phyloP scores from a whole-genome alignment of 1,284 basidiomycete species.

The Clitocybe nebularis region DNA sequence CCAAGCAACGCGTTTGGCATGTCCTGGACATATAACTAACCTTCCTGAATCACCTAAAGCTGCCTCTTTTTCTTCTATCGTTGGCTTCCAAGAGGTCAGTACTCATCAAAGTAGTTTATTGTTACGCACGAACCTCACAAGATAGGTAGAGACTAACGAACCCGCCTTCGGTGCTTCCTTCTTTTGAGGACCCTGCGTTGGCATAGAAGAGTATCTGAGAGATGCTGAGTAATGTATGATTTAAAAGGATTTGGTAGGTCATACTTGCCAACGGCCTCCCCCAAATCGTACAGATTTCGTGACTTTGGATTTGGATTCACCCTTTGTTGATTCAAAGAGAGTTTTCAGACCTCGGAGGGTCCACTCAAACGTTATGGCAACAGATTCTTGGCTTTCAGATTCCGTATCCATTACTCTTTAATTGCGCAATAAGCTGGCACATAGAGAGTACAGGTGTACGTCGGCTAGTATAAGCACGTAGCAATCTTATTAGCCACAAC shows the following conservation, averaged over 20 bases:
- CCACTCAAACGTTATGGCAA: constrained; percentile 73
- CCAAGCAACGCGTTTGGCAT: too few relatives aligned
- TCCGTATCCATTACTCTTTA: constrained; percentile 16
- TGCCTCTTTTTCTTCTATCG: constrained; percentile 68
- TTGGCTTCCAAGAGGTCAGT: constrained; percentile 48
- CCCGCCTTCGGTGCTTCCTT: constrained; percentile 37
- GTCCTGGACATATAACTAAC: constrained; percentile 14
- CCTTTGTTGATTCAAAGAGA: constrained; percentile 71
- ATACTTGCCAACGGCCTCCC: constrained; percentile 67
- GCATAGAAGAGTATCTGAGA: constrained; percentile 74
- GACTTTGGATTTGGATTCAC: constrained; percentile 68
- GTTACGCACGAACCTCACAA: constrained; percentile 58
- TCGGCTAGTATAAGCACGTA: background rate
- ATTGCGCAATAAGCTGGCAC: background rate
- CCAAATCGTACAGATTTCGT: constrained; percentile 66
- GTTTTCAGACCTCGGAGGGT: constrained; percentile 61
- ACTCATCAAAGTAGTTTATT: background rate
- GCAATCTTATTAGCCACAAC: too few relatives aligned
- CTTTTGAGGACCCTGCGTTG: constrained; percentile 62
- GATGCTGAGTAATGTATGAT: too few relatives aligned
- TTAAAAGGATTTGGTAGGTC: too few relatives aligned
- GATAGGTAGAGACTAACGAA: constrained; percentile 76
- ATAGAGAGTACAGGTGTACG: background rate
- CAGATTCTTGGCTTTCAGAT: constrained; percentile 47
- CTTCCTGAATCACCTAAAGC: constrained; percentile 44